Conservation (phyloP, 208 protist species). For the Leishmania gerbilli region DNA sequence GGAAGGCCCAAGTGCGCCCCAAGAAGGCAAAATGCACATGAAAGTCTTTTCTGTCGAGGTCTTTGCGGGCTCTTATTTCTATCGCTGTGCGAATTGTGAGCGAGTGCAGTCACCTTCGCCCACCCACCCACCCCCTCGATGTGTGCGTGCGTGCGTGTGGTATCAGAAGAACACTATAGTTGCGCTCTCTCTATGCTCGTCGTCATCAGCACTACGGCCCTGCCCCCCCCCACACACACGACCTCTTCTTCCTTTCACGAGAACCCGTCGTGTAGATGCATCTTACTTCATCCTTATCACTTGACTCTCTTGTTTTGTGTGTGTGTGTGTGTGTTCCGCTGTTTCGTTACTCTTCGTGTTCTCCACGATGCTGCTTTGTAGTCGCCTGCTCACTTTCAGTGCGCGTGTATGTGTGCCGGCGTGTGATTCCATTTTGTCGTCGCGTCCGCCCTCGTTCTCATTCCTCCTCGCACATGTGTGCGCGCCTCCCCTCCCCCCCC, state of each 20-base stretch:
- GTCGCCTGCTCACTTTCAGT: no score
- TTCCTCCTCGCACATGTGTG: not conserved
- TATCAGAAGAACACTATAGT: not conserved
- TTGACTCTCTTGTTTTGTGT: not conserved
- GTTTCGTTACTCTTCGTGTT: not conserved
- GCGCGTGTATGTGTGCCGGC: no score
- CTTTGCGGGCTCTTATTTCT: no score
- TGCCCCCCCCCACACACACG: not conserved
- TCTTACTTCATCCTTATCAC: not conserved
- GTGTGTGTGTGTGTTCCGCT: not conserved
- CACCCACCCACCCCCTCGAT: no score
- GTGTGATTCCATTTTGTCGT: not conserved
- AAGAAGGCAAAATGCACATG: no score
- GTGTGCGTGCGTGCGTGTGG: slow-evolving; percentile 3
- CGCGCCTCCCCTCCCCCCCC: no score
- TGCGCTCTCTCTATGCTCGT: slow-evolving; percentile 2
- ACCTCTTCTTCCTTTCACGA: not conserved
- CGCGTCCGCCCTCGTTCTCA: not conserved
- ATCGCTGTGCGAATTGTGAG: no score
- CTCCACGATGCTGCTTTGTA: not conserved
- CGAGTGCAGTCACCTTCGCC: no score
- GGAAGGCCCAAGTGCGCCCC: no score
- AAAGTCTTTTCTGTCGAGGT: no score
- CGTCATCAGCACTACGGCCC: not conserved
- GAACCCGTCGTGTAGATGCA: not conserved